Conservation (phyloP, 2,329 filamentous ascomycete genomes). For the Bipolaris cookei region DNA sequence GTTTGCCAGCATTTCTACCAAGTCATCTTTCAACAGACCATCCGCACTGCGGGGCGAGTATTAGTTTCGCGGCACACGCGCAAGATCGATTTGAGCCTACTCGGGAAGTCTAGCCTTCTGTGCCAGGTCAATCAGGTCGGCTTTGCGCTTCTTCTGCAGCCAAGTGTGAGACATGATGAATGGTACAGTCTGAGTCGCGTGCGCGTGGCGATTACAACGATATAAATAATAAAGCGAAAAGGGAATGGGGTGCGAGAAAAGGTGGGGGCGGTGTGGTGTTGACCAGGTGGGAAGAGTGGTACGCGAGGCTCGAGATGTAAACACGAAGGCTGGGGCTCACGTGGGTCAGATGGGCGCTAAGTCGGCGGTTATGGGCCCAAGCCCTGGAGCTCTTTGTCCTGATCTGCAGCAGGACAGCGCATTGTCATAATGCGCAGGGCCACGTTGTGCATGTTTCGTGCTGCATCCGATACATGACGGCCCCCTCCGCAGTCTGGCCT, state of each 20-base stretch:
- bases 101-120: slow-evolving; percentile 72
- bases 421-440: neutral
- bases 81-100: slow-evolving; percentile 55
- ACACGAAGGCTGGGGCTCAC: slow-evolving; percentile 32
- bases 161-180: slow-evolving; percentile 70
- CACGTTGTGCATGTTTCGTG: neutral
- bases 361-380: slow-evolving; percentile 7
- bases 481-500: neutral
- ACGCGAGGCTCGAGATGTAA: slow-evolving; percentile 30
- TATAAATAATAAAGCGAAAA: slow-evolving; percentile 23
- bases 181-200: slow-evolving; percentile 53
- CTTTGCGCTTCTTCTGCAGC: slow-evolving; percentile 82
- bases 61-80: slow-evolving; percentile 14
- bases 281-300: slow-evolving; percentile 24
- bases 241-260: slow-evolving; percentile 22
- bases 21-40: slow-evolving; percentile 75
- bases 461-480: neutral
- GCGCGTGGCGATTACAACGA: slow-evolving; percentile 54
- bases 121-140: slow-evolving; percentile 76
- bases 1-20: slow-evolving; percentile 60
- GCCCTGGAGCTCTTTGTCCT: neutral
- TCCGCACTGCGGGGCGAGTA: slow-evolving; percentile 63
- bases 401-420: slow-evolving; percentile 6
- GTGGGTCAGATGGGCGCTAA: slow-evolving; percentile 24
- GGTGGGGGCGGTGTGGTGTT: slow-evolving; percentile 30